Evolutionary conservation across 2,329 filamentous ascomycete genomes (phyloP).

Genomic region (Phyllosticta citriasiana): DNA sequence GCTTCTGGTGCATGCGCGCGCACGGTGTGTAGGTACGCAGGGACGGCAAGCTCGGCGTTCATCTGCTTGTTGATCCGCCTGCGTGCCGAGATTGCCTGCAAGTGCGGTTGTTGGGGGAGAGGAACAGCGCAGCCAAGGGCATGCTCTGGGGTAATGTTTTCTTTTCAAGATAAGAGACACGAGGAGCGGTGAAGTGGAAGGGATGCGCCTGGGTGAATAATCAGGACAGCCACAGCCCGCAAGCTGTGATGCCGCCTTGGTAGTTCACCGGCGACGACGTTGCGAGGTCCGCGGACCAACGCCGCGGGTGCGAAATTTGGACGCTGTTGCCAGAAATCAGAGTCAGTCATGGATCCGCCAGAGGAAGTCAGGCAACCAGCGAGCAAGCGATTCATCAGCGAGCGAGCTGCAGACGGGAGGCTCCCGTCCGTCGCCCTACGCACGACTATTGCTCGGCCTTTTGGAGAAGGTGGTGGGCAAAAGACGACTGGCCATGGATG

Average conservation of each 20-base stretch:
- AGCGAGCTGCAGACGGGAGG: background rate
- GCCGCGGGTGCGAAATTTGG: background rate
- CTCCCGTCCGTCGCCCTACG: background rate
- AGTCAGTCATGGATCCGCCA: background rate
- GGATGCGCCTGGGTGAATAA: background rate
- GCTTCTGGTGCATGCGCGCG: background rate
- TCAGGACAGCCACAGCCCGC: background rate
- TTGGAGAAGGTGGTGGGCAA: background rate
- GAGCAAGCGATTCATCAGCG: background rate
- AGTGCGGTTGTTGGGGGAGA: background rate
- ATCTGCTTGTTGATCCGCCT: background rate
- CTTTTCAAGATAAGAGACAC: background rate
- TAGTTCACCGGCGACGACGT: background rate
- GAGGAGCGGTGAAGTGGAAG: background rate
- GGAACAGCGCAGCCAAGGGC: background rate
- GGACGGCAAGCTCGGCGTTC: background rate
- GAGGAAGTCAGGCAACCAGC: background rate
- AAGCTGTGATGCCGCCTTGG: background rate
- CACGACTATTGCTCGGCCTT: background rate
- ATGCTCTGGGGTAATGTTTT: background rate
- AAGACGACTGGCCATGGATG: background rate
- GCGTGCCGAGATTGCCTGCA: background rate
- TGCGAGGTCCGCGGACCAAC: background rate
- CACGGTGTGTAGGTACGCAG: background rate
- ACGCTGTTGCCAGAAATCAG: background rate